Percentiles rank a stretch among this genome's conserved stretches.
Conservation (phyloP, 2,329 filamentous ascomycete genomes). For the Xylariaceae sp. region DNA sequence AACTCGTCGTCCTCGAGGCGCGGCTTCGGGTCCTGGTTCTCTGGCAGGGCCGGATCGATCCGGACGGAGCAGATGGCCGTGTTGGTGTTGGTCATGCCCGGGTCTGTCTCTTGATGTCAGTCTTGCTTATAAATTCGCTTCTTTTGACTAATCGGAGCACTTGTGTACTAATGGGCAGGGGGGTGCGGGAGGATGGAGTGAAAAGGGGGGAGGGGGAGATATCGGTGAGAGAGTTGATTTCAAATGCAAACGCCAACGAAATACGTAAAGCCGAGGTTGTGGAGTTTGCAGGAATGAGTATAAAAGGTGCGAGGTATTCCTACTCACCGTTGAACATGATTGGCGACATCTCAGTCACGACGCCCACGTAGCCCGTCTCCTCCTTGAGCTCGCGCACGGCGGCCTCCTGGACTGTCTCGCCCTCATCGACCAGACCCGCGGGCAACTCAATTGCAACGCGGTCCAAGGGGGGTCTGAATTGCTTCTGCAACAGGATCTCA, state of each 20-base stretch:
- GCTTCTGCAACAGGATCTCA: slow-evolving; percentile 60
- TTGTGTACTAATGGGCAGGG: no score
- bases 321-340: slow-evolving; percentile 33
- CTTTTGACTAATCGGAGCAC: neutral
- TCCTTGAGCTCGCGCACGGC: slow-evolving; percentile 60
- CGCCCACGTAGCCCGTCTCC: slow-evolving; percentile 61
- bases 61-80: slow-evolving; percentile 65
- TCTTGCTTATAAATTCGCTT: neutral
- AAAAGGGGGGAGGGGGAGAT: neutral
- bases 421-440: slow-evolving; percentile 58
- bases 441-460: slow-evolving; percentile 59
- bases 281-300: no score
- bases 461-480: slow-evolving; percentile 59
- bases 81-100: slow-evolving; percentile 39
- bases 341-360: slow-evolving; percentile 41
- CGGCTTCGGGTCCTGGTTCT: slow-evolving; percentile 64
- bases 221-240: no score
- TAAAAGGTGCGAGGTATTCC: neutral
- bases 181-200: no score
- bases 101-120: slow-evolving; percentile 1
- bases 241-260: no score
- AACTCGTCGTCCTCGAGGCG: slow-evolving; percentile 75
- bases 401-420: slow-evolving; percentile 56
- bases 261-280: neutral
- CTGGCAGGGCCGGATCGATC: slow-evolving; percentile 62